phyloP scores from a whole-genome alignment of 306 rosid species.

The Dicorynia guianensis region DNA sequence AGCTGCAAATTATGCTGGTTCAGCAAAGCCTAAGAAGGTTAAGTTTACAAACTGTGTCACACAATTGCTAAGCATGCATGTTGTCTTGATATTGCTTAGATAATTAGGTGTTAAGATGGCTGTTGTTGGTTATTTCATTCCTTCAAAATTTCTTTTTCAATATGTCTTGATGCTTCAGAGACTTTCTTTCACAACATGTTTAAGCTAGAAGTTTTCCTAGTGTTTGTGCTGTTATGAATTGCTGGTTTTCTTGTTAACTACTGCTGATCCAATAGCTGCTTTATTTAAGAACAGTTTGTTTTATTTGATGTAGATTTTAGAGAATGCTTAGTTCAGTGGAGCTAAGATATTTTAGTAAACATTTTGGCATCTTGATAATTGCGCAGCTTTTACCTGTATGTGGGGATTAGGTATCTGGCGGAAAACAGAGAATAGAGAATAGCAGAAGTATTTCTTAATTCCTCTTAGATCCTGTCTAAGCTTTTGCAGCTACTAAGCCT shows the following conservation, averaged over 20 bases:
- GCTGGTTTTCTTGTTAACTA: constrained; percentile 29
- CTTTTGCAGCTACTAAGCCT: too few species aligned
- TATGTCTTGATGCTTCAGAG: background rate
- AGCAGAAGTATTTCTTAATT: background rate
- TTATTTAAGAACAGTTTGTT: too few species aligned
- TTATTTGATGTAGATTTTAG: background rate
- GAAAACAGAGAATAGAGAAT: constrained; percentile 5
- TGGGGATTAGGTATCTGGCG: background rate
- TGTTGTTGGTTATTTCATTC: constrained; percentile 5
- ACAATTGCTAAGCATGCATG: constrained; percentile 4
- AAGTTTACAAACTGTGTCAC: constrained; percentile 37
- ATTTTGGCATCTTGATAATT: background rate
- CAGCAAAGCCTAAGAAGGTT: constrained; percentile 87
- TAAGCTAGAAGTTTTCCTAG: constrained; percentile 24
- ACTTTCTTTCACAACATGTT: constrained; percentile 13
- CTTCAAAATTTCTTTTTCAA: background rate
- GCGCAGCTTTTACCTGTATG: background rate
- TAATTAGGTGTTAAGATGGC: constrained; percentile 34
- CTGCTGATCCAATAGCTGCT: constrained; percentile 20
- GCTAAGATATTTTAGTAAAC: constrained; percentile 3
- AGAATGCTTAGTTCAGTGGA: constrained; percentile 15
- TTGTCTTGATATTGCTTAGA: constrained; percentile 24
- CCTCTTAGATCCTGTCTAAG: background rate
- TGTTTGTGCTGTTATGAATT: constrained; percentile 18
- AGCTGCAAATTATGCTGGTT: constrained; percentile 89